Percentiles rank a stretch among this genome's conserved stretches.
Evolutionary conservation across 2,329 filamentous ascomycete species (phyloP).

Genomic region (Exserohilum turcica): DNA sequence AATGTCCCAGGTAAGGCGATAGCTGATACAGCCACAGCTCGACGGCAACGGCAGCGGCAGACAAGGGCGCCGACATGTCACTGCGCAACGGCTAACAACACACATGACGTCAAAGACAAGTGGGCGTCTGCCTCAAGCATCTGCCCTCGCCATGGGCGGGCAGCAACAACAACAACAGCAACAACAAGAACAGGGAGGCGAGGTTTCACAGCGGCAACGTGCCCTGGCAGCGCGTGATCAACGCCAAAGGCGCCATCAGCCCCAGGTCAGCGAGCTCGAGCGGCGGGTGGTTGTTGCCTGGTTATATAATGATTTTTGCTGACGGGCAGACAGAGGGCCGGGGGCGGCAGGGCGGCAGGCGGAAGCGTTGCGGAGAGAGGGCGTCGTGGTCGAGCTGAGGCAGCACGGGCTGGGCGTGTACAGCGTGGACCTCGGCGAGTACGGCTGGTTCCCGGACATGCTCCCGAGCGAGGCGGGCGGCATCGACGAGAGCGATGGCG

Average conservation of each 20-base stretch:
- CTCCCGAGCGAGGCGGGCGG: constrained; percentile 55
- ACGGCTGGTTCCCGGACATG: constrained; percentile 59
- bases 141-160: constrained; percentile 62
- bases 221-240: constrained; percentile 94
- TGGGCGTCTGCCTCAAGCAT: constrained; percentile 88
- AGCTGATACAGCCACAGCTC: constrained; percentile 21
- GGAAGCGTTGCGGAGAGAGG: constrained; percentile 52
- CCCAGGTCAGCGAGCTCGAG: constrained; percentile 67
- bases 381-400: constrained; percentile 55
- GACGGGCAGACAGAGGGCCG: constrained; percentile 47
- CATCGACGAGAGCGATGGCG: constrained; percentile 42
- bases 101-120: constrained; percentile 64
- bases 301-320: no score
- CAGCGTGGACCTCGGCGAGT: constrained; percentile 52
- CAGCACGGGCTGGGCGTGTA: constrained; percentile 55
- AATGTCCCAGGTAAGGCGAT: constrained; percentile 52
- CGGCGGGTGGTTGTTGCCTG: no score
- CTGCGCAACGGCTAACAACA: constrained; percentile 45
- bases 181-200: constrained; percentile 48
- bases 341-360: constrained; percentile 55
- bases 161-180: constrained; percentile 49
- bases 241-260: constrained; percentile 83
- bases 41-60: no score
- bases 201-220: constrained; percentile 77
- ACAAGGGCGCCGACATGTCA: no score